phyloP scores from a whole-genome alignment of 1,284 basidiomycete genomes.

The Ganoderma resinaceum region DNA sequence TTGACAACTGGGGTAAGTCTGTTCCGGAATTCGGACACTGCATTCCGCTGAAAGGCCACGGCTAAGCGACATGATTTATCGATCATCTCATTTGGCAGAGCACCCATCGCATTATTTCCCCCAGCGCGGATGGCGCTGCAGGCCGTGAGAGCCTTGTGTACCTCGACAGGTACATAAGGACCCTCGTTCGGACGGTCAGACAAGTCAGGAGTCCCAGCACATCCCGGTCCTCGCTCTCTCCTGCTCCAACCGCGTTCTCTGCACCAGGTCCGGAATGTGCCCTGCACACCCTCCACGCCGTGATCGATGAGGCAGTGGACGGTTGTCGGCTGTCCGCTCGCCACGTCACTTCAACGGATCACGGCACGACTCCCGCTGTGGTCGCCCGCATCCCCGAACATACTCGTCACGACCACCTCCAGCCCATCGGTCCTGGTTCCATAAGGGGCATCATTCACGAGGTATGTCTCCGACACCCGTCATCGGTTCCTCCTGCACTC shows the following conservation, averaged over 20 bases:
- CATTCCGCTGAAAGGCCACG: neutral
- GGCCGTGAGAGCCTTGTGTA: neutral
- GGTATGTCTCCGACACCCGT: neutral
- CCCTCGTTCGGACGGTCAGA: neutral
- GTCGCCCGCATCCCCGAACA: neutral
- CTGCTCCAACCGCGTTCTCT: neutral
- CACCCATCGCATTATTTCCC: neutral
- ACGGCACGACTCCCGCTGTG: neutral
- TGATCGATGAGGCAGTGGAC: neutral
- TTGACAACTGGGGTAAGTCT: conserved; percentile 1
- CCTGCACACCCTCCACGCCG: no score
- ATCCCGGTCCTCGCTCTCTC: neutral
- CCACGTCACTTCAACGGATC: neutral
- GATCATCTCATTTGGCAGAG: neutral
- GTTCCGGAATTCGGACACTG: neutral
- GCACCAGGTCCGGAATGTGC: neutral
- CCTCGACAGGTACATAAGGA: neutral
- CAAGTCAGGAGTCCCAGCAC: neutral
- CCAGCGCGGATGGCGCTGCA: neutral
- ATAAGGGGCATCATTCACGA: neutral
- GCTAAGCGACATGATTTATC: neutral
- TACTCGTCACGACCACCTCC: neutral
- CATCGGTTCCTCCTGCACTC: no score
- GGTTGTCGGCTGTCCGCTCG: neutral
- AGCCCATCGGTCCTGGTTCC: neutral